A percentile compares a stretch with the other conserved stretches of the same genome.
Evolutionary conservation across 768 basidiomycete species (phyloP).

Genomic region (Clavulina sp.): DNA sequence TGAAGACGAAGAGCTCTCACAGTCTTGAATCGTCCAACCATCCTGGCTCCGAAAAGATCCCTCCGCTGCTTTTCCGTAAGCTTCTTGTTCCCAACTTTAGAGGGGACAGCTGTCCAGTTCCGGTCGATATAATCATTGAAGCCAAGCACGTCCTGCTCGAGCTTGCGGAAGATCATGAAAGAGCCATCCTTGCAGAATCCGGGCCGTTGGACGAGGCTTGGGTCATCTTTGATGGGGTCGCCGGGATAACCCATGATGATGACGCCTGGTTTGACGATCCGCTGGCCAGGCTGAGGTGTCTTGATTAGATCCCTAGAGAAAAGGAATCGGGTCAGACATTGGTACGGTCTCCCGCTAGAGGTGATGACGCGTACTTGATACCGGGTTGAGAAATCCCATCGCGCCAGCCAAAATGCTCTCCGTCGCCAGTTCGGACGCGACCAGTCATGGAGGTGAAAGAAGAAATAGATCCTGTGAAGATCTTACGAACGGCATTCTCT

Average conservation of each 20-base stretch:
- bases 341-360: background rate
- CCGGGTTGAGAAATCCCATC: conserved; percentile 7
- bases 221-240: background rate
- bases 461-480: conserved; percentile 2
- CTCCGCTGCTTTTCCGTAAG: background rate
- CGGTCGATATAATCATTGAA: conserved; percentile 4
- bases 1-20: background rate
- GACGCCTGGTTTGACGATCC: conserved; percentile 4
- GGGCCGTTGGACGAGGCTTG: background rate
- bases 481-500: background rate
- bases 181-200: conserved; percentile 1
- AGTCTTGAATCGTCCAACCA: conserved; percentile 7
- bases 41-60: conserved; percentile 1
- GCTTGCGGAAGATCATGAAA: conserved; percentile 8
- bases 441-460: conserved; percentile 1
- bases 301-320: conserved; percentile 1
- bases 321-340: background rate
- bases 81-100: background rate
- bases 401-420: conserved; percentile 7
- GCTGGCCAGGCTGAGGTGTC: conserved; percentile 4
- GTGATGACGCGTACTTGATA: background rate
- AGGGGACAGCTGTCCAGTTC: background rate
- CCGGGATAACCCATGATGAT: conserved; percentile 8
- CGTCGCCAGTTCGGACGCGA: background rate
- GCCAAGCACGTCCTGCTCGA: conserved; percentile 3